A percentile compares a stretch with the other conserved stretches of the same genome.
phyloP scores from a whole-genome alignment of 306 rosid species.

The Astragalus membranaceus region DNA sequence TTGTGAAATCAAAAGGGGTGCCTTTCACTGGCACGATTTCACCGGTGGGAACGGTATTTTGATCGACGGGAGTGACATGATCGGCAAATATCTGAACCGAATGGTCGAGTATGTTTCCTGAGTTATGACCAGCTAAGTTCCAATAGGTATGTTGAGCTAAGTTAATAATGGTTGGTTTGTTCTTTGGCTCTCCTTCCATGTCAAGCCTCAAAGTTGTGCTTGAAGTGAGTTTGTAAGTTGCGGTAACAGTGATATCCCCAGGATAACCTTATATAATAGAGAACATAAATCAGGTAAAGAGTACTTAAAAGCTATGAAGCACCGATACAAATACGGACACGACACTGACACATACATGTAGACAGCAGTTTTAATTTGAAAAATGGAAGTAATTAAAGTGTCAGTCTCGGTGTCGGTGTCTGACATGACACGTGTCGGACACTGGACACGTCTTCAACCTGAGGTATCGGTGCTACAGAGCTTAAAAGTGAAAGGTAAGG shows the following conservation, averaged over 20 bases:
- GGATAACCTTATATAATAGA: slow-evolving; percentile 56
- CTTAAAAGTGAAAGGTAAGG: too few relatives aligned
- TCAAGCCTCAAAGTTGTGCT: slow-evolving; percentile 76
- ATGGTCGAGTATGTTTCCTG: slow-evolving; percentile 69
- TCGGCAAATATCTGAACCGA: slow-evolving; percentile 63
- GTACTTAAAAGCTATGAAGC: neutral
- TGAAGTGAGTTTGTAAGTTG: slow-evolving; percentile 73
- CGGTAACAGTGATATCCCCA: slow-evolving; percentile 64
- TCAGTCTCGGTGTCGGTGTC: too few relatives aligned
- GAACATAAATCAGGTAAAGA: neutral
- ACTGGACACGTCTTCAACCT: too few relatives aligned
- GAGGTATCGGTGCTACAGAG: too few relatives aligned
- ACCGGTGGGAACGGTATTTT: slow-evolving; percentile 64
- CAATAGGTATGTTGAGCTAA: slow-evolving; percentile 91
- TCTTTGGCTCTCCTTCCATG: slow-evolving; percentile 85
- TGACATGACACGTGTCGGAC: too few relatives aligned
- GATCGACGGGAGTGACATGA: slow-evolving; percentile 70
- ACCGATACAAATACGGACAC: too few relatives aligned
- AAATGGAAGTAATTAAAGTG: too few relatives aligned
- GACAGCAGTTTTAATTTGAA: too few relatives aligned
- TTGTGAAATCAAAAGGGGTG: slow-evolving; percentile 76
- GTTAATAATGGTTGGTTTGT: slow-evolving; percentile 75
- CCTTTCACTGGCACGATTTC: slow-evolving; percentile 70
- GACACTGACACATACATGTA: too few relatives aligned
- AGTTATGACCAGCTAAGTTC: slow-evolving; percentile 87